These are phyloP conservation scores for Coemansia aciculifera DNA, from an alignment of 192 early-diverging fungal species.

Conservation along the genomic window DNA sequence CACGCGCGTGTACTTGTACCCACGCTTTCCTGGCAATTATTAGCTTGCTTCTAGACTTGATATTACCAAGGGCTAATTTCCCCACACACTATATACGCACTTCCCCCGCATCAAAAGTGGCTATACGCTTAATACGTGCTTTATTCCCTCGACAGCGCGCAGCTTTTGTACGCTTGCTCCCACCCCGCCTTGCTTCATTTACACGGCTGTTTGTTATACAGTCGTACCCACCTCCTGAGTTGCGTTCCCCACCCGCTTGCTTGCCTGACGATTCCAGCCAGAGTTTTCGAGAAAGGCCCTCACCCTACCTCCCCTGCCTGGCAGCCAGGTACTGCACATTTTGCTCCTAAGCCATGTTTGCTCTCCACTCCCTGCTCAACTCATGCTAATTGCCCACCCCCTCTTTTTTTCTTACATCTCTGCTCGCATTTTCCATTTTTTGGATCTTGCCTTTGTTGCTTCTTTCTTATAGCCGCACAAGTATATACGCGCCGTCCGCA, in stretches of 20 bases:
- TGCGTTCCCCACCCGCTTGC: background rate
- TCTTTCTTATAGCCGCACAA: background rate
- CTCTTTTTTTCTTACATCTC: background rate
- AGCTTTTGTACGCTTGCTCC: conserved; percentile 8
- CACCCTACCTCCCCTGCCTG: background rate
- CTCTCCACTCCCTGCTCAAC: background rate
- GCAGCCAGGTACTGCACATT: background rate
- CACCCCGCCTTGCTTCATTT: conserved; percentile 22
- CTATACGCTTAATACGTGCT: conserved; percentile 1
- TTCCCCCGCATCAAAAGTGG: conserved; percentile 9
- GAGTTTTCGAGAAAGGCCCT: background rate
- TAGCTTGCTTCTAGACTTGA: conserved; percentile 6
- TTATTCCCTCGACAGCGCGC: conserved; percentile 4
- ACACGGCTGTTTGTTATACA: background rate
- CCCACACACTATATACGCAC: conserved; percentile 13
- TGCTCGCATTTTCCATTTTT: conserved; percentile 1
- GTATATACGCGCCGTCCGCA: conserved; percentile 2
- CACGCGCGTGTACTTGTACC: conserved; percentile 10
- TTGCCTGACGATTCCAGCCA: background rate
- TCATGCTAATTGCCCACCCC: conserved; percentile 4
- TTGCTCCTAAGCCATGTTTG: background rate
- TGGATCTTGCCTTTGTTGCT: conserved; percentile 8
- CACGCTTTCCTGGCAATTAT: conserved; percentile 11
- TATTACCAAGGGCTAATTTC: conserved; percentile 3
- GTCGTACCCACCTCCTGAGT: background rate